Evolutionary conservation across 1,139 yeast species (phyloP).

Genomic region (Lizanozyma gosingica): DNA sequence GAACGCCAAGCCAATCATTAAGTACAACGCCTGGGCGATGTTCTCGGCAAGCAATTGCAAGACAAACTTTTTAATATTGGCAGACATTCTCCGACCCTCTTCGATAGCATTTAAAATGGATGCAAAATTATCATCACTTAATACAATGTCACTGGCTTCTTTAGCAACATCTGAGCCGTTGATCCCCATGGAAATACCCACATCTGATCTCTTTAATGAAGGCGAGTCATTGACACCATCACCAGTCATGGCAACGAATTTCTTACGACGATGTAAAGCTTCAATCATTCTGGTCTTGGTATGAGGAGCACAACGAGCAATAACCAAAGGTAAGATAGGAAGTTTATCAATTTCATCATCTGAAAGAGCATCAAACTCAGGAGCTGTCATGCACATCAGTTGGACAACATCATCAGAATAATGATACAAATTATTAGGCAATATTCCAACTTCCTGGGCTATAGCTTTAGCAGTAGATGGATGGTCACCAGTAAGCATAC

Average conservation of each 20-base stretch:
- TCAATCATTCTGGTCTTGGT: slow-evolving; percentile 44
- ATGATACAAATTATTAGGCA: slow-evolving; percentile 32
- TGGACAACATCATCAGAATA: slow-evolving; percentile 24
- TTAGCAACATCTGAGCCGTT: slow-evolving; percentile 51
- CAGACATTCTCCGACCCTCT: slow-evolving; percentile 40
- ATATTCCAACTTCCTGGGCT: slow-evolving; percentile 43
- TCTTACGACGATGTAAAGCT: slow-evolving; percentile 37
- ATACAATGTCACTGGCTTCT: slow-evolving; percentile 49
- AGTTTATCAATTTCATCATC: slow-evolving; percentile 23
- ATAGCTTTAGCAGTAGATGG: slow-evolving; percentile 46
- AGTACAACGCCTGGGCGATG: slow-evolving; percentile 38
- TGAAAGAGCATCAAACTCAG: slow-evolving; percentile 30
- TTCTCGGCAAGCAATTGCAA: slow-evolving; percentile 41
- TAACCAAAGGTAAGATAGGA: slow-evolving; percentile 27
- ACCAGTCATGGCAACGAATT: slow-evolving; percentile 32
- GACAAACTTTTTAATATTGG: slow-evolving; percentile 40
- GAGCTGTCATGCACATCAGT: slow-evolving; percentile 37
- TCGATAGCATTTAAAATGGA: slow-evolving; percentile 44
- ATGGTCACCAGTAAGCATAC: slow-evolving; percentile 48
- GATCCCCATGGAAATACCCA: slow-evolving; percentile 37
- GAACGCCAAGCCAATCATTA: slow-evolving; percentile 29
- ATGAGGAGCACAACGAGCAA: slow-evolving; percentile 48
- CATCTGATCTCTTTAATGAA: slow-evolving; percentile 28
- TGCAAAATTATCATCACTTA: slow-evolving; percentile 43
- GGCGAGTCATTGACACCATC: slow-evolving; percentile 35